Base-by-base conservation (phyloP, 192 early-diverging fungal genomes). In the Backusella parvicylindrica region DNA sequence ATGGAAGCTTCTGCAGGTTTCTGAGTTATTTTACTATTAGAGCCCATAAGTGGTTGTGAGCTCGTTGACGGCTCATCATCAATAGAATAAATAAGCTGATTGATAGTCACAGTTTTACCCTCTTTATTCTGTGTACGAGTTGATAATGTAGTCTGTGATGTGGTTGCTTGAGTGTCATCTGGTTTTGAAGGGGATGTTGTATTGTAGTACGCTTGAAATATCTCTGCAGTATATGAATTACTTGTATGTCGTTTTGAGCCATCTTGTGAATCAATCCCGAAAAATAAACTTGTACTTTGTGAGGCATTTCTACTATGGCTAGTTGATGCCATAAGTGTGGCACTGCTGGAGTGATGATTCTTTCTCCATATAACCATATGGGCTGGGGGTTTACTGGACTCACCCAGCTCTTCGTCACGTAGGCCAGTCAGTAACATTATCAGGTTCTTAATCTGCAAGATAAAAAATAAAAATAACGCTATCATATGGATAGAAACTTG, bases 401-500 rank as follows among this genome's bases (percentile, higher is more conserved):
- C 63, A 33, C 64, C 35, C 16, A 73, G 12, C 38, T 80, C 79
- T 11, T 80, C 69, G 18, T 35, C 40, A 18, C 66, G 49, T 9
- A 80, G 41, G 6, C 75, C 79, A 35, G 40, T 73, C 0, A 64
- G 53, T 26, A 80, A 30, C 13, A 72, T 41, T 6, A 80, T 31
- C 33, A 80, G 23, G 37, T 80, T 80, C 21, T 76, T 76, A n/a
- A 76, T 37, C 3, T 71, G 65, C 11, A 80, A 63, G 5, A 81
- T 70, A 77, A 86, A 79, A 60, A 83, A 75, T 26, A 84, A 70
- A 30, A 86, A 69, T 26, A 83, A 82, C 6, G 71, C 80, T 6
- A 79, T 60, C n/a, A 80, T 73, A 28, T 86, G 85, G 26, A 86
- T 40, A 16, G 76, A 74, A 47, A 86, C 71, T 50, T 86, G 85